Evolutionary conservation across 2,329 filamentous ascomycete genomes (phyloP), one percentile per base, ranked within the genome.

Genomic region (Aureobasidium mangrovei): DNA sequence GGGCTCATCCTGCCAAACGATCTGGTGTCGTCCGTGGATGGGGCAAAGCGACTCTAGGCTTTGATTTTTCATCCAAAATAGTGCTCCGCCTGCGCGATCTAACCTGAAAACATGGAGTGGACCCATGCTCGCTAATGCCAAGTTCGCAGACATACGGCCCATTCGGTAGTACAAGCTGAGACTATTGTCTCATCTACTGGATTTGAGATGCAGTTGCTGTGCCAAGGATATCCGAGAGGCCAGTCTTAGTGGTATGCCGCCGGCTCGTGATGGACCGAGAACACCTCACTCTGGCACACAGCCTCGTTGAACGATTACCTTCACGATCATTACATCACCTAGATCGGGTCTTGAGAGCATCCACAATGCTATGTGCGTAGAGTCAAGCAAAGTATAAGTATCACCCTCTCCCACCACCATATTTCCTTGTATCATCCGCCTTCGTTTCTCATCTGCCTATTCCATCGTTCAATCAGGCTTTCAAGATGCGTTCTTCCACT

Each of bases 401-500:
- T 38, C 39, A 29, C 24, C 33, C 3, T 38, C 40, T 36, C 40
- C 49, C 40, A 53, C 32, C 18, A 44, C 24, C 4, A 26, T 32
- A 44, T 44, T 4, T 8, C 6, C 26, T 43, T 29, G 4, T 10
- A 35, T 43, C 49, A 44, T 43, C 40, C 1, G 24, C 40, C 12
- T 53, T 44, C 40, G 28, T 38, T 42, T 41, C 38, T 42, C 47
- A 51, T 27, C 38, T 42, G 33, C 39, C 49, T 53, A 31, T 43
- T 44, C 49, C 12, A 18, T 53, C 49, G 32, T 53, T 53, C 40
- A 18, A 29, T 31, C 49, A 53, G 40, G 40, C 40, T 26, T 9
- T 44, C 12, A 55, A 42, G 36, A 57, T 57, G 55, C 55, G 55
- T 44, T 57, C 51, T 46, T 35, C 31, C 53, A 42, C 54, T 44